These are phyloP conservation scores for Mycocentrospora acerina DNA, from an alignment of 2,329 filamentous ascomycete species.

Conservation along the genomic window DNA sequence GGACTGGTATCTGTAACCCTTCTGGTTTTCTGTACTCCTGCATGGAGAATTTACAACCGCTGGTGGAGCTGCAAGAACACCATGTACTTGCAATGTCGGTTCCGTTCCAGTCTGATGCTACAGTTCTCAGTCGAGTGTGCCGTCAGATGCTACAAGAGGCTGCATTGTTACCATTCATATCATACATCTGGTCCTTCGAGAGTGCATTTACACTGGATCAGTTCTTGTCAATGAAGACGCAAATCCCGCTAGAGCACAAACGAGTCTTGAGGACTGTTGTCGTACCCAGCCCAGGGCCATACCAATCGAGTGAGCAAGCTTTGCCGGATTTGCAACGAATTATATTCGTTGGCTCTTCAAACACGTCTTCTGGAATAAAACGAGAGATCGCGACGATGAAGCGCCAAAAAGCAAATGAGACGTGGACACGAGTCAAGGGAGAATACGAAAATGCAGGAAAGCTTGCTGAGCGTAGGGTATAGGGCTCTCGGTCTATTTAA, in stretches of 20 bases:
- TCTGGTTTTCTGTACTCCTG: constrained; percentile 10
- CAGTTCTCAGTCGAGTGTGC: constrained; percentile 3
- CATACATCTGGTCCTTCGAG: constrained; percentile 12
- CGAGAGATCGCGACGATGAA: too few relatives aligned
- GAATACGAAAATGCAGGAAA: too few relatives aligned
- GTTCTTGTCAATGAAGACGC: constrained; percentile 9
- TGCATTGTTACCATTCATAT: constrained; percentile 4
- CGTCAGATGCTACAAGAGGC: constrained; percentile 10
- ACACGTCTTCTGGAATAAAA: too few relatives aligned
- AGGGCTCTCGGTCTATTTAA: too few relatives aligned
- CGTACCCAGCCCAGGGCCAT: constrained; percentile 10
- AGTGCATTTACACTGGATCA: constrained; percentile 15
- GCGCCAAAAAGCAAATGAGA: too few relatives aligned
- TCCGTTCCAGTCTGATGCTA: constrained; percentile 5
- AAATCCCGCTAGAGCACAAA: constrained; percentile 5
- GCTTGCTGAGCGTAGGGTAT: too few relatives aligned
- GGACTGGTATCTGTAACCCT: constrained; percentile 9
- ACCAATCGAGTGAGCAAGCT: constrained; percentile 8
- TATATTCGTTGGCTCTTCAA: constrained; percentile 5
- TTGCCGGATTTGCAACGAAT: constrained; percentile 6
- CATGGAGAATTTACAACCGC: constrained; percentile 6
- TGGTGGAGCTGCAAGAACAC: constrained; percentile 5
- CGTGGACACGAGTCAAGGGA: too few relatives aligned
- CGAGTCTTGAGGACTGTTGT: constrained; percentile 9
- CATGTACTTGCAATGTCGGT: constrained; percentile 1